Evolutionary conservation across 768 basidiomycete genomes (phyloP), one percentile per base, ranked within the genome.

Genomic region (Thelephora aurantiotincta): DNA sequence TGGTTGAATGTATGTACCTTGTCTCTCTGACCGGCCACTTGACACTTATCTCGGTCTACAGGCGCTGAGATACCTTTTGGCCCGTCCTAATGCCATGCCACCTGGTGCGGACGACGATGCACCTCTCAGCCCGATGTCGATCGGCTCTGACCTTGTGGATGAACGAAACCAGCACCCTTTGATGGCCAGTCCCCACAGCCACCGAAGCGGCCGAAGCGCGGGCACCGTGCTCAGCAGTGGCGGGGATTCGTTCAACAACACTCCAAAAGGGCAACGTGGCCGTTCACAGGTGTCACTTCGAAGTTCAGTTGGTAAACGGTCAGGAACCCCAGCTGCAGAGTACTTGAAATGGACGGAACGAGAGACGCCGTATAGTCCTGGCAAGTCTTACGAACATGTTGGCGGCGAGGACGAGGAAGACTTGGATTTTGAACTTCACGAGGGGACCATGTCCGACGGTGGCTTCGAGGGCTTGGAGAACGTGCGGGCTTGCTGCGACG

Each of bases 391-490:
- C 44, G 65, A 65, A 46, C 60, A 64, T 35, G 54, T 59, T 13
- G 61, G 55, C 16, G 61, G 59, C 11, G 57, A 63, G 18, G 74
- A 79, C 11, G 73, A 77, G 0, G 78, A 78, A 2, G 86, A 81
- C 18, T 66, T 85, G 1, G 85, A 87, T 55, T 87, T 93, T 57
- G 88, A 93, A 65, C 67, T 91, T 30, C 81, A 92, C 55, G 85
- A 77, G 16, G 82, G 79, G 16, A 70, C 71, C 18, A 61, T 74
- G 52, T 82, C 78, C 11, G 86, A 88, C 53, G 80, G 80, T 30
- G 88, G 78, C 4, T 98, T 77, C 59, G 93, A 97, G 57, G 92
- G 91, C 0, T 63, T 98, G 47, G 93, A 97, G 67, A 97, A 98
- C 57, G 92, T 97, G 18, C 75, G 94, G 19, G 91, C 85, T 1